These are phyloP conservation scores for Brassica balearica DNA, from an alignment of 441 rosid species.

Conservation along the genomic window DNA sequence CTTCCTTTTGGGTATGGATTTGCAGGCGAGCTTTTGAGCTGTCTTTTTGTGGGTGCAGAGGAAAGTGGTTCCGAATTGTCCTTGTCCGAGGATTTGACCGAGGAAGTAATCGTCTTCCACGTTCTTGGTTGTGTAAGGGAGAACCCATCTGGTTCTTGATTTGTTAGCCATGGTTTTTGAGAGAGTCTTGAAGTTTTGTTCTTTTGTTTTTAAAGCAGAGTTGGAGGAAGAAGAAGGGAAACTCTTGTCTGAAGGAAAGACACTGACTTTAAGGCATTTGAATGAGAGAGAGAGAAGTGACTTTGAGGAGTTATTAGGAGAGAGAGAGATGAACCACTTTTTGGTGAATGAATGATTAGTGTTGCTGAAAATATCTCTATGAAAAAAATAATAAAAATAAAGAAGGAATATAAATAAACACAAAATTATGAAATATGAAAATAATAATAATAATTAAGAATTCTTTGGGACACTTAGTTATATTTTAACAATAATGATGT, in stretches of 20 bases:
- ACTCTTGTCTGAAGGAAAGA: slow-evolving; percentile 31
- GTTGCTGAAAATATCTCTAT: neutral
- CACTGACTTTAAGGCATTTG: slow-evolving; percentile 32
- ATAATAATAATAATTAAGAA: no score
- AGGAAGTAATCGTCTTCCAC: slow-evolving; percentile 64
- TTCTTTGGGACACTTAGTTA: no score
- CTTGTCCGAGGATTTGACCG: slow-evolving; percentile 81
- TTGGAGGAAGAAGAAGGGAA: slow-evolving; percentile 6
- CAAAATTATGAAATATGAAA: no score
- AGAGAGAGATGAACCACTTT: slow-evolving; percentile 49
- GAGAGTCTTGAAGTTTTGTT: slow-evolving; percentile 5
- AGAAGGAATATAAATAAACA: no score
- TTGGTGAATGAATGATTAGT: neutral
- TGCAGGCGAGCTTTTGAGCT: slow-evolving; percentile 66
- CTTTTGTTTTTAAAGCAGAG: slow-evolving; percentile 23
- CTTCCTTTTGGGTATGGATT: slow-evolving; percentile 83
- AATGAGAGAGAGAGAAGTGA: slow-evolving; percentile 31
- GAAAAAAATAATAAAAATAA: neutral
- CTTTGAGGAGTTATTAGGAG: slow-evolving; percentile 5
- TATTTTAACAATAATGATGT: no score
- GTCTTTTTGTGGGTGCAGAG: slow-evolving; percentile 68
- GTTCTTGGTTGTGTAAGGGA: slow-evolving; percentile 70
- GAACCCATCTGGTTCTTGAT: slow-evolving; percentile 56
- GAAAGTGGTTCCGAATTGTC: slow-evolving; percentile 85
- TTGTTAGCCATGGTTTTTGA: slow-evolving; percentile 32